Evolutionary conservation across 1,139 yeast species (phyloP).

Genomic region (Schizosaccharomyces versatilis): DNA sequence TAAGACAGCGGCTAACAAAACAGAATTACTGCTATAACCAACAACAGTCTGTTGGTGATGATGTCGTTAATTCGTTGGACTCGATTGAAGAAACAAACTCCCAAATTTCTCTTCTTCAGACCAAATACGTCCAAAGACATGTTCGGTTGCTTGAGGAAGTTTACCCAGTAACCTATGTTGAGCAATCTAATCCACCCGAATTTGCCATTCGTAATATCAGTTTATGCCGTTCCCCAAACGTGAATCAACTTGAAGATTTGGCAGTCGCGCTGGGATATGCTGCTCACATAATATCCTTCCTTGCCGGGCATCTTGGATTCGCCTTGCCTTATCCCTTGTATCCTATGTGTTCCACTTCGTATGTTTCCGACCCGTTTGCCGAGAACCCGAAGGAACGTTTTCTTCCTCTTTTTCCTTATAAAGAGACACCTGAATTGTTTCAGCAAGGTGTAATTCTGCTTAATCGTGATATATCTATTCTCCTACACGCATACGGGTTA

Average conservation of each 20-base stretch:
- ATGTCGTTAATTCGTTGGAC: not conserved
- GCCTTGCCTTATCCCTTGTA: slow-evolving; percentile 32
- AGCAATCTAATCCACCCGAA: not conserved
- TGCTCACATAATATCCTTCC: slow-evolving; percentile 24
- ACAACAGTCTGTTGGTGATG: not conserved
- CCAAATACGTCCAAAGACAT: not conserved
- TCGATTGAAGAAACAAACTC: not conserved
- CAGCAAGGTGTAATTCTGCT: not conserved
- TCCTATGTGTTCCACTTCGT: slow-evolving; percentile 30
- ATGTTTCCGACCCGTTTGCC: slow-evolving; percentile 26
- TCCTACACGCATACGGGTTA: not conserved
- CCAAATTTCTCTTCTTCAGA: not conserved
- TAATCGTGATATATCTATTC: not conserved
- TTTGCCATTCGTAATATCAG: not conserved
- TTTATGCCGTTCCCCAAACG: not conserved
- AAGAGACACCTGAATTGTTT: not conserved
- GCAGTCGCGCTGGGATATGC: slow-evolving; percentile 32
- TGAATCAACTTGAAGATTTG: slow-evolving; percentile 16
- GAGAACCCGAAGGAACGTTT: not conserved
- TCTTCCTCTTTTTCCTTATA: not conserved
- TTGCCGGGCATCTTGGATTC: slow-evolving; percentile 26
- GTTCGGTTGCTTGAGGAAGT: not conserved
- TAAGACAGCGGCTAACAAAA: not conserved
- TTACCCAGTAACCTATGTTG: not conserved
- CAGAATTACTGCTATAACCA: not conserved